Evolutionary conservation across 805 yeast genomes (phyloP).

Genomic region (Saturnispora sekii): DNA sequence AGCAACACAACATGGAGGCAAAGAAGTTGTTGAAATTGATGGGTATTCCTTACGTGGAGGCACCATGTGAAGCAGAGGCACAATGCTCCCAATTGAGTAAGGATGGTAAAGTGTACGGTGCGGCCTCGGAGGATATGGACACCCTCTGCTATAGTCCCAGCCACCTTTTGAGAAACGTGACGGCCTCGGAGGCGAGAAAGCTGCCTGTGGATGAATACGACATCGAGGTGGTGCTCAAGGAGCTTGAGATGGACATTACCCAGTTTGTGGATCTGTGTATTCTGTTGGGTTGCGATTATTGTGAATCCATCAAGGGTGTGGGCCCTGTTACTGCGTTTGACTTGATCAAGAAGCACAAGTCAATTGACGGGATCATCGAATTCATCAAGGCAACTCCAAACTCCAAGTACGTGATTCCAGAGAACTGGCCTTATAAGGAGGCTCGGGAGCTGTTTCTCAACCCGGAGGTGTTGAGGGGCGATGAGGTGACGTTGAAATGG

Average conservation of each 20-base stretch:
- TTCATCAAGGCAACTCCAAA: conserved; percentile 46
- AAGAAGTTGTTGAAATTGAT: conserved; percentile 66
- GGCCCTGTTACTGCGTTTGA: conserved; percentile 95
- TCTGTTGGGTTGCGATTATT: conserved; percentile 91
- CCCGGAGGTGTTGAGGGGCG: conserved; percentile 68
- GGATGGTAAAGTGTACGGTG: conserved; percentile 88
- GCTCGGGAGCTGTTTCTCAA: conserved; percentile 75
- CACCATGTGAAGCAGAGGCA: conserved; percentile 98
- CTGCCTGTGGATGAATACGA: conserved; percentile 82
- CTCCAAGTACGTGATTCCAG: conserved; percentile 76
- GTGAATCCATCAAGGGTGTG: conserved; percentile 89
- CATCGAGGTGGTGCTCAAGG: conserved; percentile 58
- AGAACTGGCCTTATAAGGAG: conserved; percentile 86
- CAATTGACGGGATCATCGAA: conserved; percentile 70
- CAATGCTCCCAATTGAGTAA: conserved; percentile 92
- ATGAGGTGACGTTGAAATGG: conserved; percentile 72
- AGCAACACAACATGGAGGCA: conserved; percentile 91
- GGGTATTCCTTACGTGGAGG: conserved; percentile 93
- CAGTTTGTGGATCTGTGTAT: conserved; percentile 90
- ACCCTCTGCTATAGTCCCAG: conserved; percentile 90
- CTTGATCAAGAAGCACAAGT: conserved; percentile 74
- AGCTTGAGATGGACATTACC: conserved; percentile 58
- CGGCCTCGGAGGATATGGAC: conserved; percentile 99
- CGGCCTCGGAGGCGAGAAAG: conserved; percentile 90
- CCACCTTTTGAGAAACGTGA: conserved; percentile 72